Evolutionary conservation across 345 rosid genomes (phyloP), one percentile per base, ranked within the genome.

Genomic region (Sisymbrium altissimum): DNA sequence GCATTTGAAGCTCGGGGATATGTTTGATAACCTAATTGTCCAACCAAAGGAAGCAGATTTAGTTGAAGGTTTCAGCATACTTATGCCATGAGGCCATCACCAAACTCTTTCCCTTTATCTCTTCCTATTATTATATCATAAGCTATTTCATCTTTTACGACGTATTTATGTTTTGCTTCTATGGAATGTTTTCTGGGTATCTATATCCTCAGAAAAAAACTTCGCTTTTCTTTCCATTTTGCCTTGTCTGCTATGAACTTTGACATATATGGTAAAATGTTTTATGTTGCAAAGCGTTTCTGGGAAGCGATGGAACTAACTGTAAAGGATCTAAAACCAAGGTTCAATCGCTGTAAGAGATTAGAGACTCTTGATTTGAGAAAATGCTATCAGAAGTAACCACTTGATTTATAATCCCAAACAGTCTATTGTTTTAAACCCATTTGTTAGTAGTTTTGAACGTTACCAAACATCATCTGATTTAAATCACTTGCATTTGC

Each of bases 31-130:
- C 10, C 64, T 78, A 0, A 78, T 78, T 6, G 55, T 72, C 18
- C 78, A 78, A 61, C 81, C 78, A 14, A 78, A 72, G 66, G 81
- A 78, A 66, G 73, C 81, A 17, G 81, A 78, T 61, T 54, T 78
- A 10, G 78, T 78, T 40, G 74, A 78, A 17, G 74, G 81, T n/a
- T 78, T 78, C 64, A 73, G 19, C 60, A 59, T 73, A 1, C 73
- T 72, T 14, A 60, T 73, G 68, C 78, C 74, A 41, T 78, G 74
- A 77, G 12, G 1, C 7, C 56, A 55, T 64, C 70, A 64, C 39
- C 29, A 55, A 32, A 43, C 41, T 32, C 64, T 21, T 33, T 23
- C 5, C 7, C 50, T 50, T 29, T 21, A 40, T 50, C 63, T 63
- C 62, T 52, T 61, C 21, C 19, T 38, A 43, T 2, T 2, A 27